Conservation (phyloP, 2,329 filamentous ascomycete species). For the Epicoccum sorghinum region DNA sequence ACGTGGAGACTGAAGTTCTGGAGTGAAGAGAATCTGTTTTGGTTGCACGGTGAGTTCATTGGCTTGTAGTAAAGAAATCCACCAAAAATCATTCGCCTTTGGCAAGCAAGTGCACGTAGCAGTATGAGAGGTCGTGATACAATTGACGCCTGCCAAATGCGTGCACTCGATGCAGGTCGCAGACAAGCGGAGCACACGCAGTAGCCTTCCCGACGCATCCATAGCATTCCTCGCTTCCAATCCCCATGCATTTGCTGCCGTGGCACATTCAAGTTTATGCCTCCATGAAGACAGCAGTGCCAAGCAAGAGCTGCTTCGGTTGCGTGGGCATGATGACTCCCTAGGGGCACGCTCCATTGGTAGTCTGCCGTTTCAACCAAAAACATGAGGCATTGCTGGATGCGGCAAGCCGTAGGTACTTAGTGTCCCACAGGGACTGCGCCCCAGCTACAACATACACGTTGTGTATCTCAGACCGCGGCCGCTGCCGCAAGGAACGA, state of each 20-base stretch:
- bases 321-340: too few relatives aligned
- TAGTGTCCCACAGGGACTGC: neutral
- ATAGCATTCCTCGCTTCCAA: constrained; percentile 11
- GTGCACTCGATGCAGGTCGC: constrained; percentile 6
- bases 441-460: neutral
- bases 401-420: too few relatives aligned
- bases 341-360: neutral
- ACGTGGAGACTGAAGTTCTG: constrained; percentile 71
- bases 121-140: constrained; percentile 20
- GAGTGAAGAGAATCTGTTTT: constrained; percentile 16
- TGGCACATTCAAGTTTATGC: neutral
- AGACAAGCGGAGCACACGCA: constrained; percentile 12
- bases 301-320: neutral
- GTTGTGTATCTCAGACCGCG: constrained; percentile 3
- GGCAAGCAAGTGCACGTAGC: constrained; percentile 1
- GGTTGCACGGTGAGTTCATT: too few relatives aligned
- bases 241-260: neutral
- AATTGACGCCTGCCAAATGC: constrained; percentile 15
- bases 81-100: neutral
- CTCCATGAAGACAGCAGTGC: neutral
- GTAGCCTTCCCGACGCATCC: neutral
- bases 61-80: too few relatives aligned
- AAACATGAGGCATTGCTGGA: neutral
- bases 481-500: constrained; percentile 8
- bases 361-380: neutral